Evolutionary conservation across 345 rosid species (phyloP), one percentile per base, ranked within the genome.

Genomic region (Zanthoxylum bungeanum): DNA sequence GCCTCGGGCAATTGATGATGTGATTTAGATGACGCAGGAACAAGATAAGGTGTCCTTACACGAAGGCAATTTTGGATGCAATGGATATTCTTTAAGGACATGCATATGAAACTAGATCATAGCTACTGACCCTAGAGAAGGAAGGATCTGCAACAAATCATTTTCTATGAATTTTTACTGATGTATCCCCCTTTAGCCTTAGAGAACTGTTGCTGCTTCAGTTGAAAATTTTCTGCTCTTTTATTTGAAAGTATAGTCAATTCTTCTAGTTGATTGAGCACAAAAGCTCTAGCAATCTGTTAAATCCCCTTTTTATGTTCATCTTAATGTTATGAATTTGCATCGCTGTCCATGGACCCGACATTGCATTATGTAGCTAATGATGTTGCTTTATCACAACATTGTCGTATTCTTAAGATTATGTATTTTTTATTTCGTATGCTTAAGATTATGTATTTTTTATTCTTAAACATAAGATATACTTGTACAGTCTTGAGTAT

Each of bases 11-110:
- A 71, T 59, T 57, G 42, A 67, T 51, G 65, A 56, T 63, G 49
- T 21, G 33, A 50, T 70, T 8, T 73, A 1, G 52, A 36, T 60
- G 46, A 44, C 75, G 85, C 81, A 88, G 92, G 91, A 82, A 68
- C 85, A 77, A 46, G 84, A 80, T 68, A 77, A 73, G 69, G 77
- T 52, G 78, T 81, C 71, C 6, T 51, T 75, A 46, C 58, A 75
- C 36, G 89, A 80, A 46, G 88, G 81, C 63, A 86, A 84, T 31
- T 73, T 85, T 39, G 87, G 84, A 61, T 78, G 72, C 60, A 74
- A 74, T 62, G 70, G 76, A 27, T 90, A 78, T 73, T 81, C 91
- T 30, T 80, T 72, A 51, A 74, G 85, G 75, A 86, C 79, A 17
- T 85, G 89, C 80, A 69, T 78, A 51, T 83, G 81, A 79, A 63